A percentile compares a stretch with the other conserved stretches of the same genome.
Conservation (phyloP, 2,329 filamentous ascomycete genomes). For the Cercospora nicotianae region DNA sequence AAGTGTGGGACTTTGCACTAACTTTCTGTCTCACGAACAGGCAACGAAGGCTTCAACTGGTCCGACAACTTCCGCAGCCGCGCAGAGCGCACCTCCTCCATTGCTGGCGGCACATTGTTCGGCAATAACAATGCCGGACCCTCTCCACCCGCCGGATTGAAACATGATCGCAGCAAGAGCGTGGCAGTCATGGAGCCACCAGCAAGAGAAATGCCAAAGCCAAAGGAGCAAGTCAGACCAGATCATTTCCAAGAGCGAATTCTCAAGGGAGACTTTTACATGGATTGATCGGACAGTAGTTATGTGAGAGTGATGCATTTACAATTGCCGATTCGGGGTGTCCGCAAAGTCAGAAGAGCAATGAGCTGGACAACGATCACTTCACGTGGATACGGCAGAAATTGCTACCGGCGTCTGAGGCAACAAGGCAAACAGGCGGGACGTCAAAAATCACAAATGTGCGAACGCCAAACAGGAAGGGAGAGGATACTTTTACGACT, state of each 20-base stretch:
- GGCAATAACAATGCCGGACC: conserved; percentile 33
- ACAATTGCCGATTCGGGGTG: background rate
- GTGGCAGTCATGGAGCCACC: conserved; percentile 62
- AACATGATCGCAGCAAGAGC: conserved; percentile 70
- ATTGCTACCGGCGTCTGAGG: background rate
- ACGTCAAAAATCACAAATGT: background rate
- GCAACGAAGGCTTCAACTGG: conserved; percentile 91
- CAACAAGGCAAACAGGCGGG: background rate
- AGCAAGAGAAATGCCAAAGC: conserved; percentile 48
- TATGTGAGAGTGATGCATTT: background rate
- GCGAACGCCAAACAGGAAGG: background rate
- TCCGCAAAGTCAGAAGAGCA: background rate
- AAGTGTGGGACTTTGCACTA: conserved; percentile 20
- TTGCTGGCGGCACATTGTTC: conserved; percentile 56
- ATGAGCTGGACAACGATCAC: background rate
- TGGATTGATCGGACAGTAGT: conserved; percentile 62
- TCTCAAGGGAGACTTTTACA: conserved; percentile 95
- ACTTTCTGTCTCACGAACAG: conserved; percentile 54
- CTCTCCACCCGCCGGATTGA: conserved; percentile 15
- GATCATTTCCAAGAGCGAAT: conserved; percentile 97
- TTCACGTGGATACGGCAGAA: conserved; percentile 1
- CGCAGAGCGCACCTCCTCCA: conserved; percentile 69
- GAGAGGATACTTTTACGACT: conserved; percentile 5
- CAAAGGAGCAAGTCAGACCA: conserved; percentile 62
- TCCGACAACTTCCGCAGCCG: conserved; percentile 91